Conservation (phyloP, 345 rosid genomes). For the Hibiscus trionum region DNA sequence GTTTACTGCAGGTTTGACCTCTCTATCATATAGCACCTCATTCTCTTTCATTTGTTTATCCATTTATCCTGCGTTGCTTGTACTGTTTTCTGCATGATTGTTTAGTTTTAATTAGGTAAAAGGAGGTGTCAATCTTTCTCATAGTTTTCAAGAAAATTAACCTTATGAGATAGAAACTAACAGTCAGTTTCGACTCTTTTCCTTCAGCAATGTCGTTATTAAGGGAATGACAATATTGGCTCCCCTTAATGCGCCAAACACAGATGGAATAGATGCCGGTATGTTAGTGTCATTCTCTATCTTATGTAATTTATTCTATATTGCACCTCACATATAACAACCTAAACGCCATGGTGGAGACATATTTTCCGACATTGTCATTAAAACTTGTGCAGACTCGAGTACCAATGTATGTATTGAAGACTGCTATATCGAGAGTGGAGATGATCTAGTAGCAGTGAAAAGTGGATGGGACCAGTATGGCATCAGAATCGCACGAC, state of each 20-base stretch:
- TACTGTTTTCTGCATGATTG: background rate
- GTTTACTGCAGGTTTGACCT: slow-evolving; percentile 76
- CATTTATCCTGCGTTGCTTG: background rate
- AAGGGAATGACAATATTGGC: background rate
- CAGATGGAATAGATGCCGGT: too few relatives aligned
- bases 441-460: too few relatives aligned
- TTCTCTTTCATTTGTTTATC: background rate
- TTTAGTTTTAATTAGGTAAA: background rate
- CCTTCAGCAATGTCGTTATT: background rate
- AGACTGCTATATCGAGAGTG: too few relatives aligned
- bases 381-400: slow-evolving; percentile 48
- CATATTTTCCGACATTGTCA: background rate
- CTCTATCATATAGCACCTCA: background rate
- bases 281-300: background rate
- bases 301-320: background rate
- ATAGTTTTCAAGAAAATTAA: too few relatives aligned
- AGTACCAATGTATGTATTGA: slow-evolving; percentile 13
- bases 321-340: background rate
- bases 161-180: background rate
- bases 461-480: too few relatives aligned
- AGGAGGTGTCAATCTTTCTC: background rate
- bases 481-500: too few relatives aligned
- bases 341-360: background rate
- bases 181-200: background rate
- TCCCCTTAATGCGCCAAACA: too few relatives aligned